Evolutionary conservation across 306 rosid genomes (phyloP), one percentile per base, ranked within the genome.

Genomic region (Castanea crenata): DNA sequence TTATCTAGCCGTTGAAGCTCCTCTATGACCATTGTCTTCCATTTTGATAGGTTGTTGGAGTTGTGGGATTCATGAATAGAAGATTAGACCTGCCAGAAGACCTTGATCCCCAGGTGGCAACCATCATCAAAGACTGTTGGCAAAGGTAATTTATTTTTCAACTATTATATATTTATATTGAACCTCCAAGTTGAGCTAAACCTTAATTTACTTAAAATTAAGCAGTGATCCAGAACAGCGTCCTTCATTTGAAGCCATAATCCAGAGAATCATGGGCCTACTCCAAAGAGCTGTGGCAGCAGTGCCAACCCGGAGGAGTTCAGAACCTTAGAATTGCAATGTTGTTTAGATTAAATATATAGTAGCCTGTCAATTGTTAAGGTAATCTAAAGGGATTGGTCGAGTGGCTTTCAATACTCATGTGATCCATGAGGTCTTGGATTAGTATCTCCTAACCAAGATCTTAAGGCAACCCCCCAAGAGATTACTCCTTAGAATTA

Each of bases 61-160:
- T 91, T 25, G 94, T 93, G 35, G 97, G 97, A 55, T 93, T 91
- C 76, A 88, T 88, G 94, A 89, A 93, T 80, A 91, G 93, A 83
- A 85, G 98, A 84, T 75, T 89, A 55, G 98, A 91, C 35, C 78
- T 89, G 7, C 94, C 97, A 11, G 89, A 89, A 69, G 89, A 81
- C 79, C 86, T 91, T 54, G 88, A 92, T 71, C 91, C 93, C 55
- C 80, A 82, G 55, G 74, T 92, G 23, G 85, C 87, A 15, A 81
- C 90, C 70, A 61, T 89, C 72, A 91, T 93, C 46, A 35, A 67
- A 67, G 97, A 89, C 77, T 91, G 93, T 86, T 93, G 96, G 97
- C 74, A 25, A 65, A 93, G 94, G 96, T 91, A 75, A 18, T 70
- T 78, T 27, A 1, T 55, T 21, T 44, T 44, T 41, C 62, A 55